phyloP scores from a whole-genome alignment of 257 asterid species.

The Linderniella brevidens region DNA sequence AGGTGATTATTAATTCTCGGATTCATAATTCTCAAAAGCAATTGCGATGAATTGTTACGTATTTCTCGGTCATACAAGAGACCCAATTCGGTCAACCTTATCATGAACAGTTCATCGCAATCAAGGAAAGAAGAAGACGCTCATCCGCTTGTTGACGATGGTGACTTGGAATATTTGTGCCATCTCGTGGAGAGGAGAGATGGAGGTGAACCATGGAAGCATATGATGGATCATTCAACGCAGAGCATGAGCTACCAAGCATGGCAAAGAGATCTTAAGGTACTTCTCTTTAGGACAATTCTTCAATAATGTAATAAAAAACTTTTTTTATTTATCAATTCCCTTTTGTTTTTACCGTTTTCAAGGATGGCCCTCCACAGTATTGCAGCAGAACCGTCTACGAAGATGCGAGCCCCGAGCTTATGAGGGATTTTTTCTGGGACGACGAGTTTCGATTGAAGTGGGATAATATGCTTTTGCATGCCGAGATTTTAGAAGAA shows the following conservation, averaged over 20 bases:
- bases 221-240: constrained; percentile 66
- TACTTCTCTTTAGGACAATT: not conserved
- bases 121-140: constrained; percentile 19
- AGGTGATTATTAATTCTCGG: no score
- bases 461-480: constrained; percentile 80
- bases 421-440: constrained; percentile 90
- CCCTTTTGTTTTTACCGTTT: constrained; percentile 7
- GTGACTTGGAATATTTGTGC: constrained; percentile 51
- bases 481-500: constrained; percentile 57
- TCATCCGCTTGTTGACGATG: constrained; percentile 20
- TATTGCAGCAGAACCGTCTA: constrained; percentile 86
- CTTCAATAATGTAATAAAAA: not conserved
- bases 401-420: constrained; percentile 79
- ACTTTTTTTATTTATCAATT: not conserved
- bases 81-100: not conserved
- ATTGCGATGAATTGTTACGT: no score
- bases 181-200: constrained; percentile 75
- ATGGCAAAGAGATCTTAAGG: constrained; percentile 89
- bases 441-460: constrained; percentile 82
- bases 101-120: constrained; percentile 26
- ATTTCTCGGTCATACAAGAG: no score
- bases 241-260: constrained; percentile 74
- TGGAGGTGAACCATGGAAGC: constrained; percentile 85
- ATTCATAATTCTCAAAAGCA: no score
- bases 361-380: constrained; percentile 76